Evolutionary conservation across 306 rosid genomes (phyloP).

Genomic region (Vachellia pachyceras): DNA sequence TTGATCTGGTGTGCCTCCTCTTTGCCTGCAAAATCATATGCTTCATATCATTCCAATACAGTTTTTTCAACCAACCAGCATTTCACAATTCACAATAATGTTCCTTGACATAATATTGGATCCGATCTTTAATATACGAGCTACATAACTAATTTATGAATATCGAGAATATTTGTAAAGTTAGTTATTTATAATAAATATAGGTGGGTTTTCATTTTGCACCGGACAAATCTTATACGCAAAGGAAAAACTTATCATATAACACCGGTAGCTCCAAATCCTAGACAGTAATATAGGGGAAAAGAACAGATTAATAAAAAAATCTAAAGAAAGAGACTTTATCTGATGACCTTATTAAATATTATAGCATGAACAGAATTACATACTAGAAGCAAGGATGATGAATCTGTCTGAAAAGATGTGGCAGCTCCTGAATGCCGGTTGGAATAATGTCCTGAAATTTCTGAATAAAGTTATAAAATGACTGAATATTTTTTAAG

Average conservation of each 20-base stretch:
- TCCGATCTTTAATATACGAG: too few species aligned
- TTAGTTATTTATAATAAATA: too few species aligned
- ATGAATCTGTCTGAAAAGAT: constrained; percentile 41
- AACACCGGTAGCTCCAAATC: too few species aligned
- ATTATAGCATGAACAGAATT: background rate
- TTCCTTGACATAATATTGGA: too few species aligned
- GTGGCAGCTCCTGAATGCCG: constrained; percentile 45
- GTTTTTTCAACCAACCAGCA: constrained; percentile 11
- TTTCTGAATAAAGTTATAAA: background rate
- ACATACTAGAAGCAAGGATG: constrained; percentile 29
- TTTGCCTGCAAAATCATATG: constrained; percentile 41
- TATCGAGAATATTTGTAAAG: too few species aligned
- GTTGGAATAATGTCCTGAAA: background rate
- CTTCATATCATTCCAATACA: constrained; percentile 29
- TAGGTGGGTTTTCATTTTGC: too few species aligned
- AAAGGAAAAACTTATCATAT: background rate
- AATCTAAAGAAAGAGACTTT: background rate
- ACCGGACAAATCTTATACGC: background rate
- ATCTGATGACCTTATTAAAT: background rate
- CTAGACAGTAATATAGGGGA: too few species aligned
- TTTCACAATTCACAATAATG: background rate
- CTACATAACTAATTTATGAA: too few species aligned
- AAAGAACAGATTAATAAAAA: background rate
- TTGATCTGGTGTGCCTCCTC: constrained; percentile 46
- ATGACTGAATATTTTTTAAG: background rate